Conservation (phyloP, 768 basidiomycete genomes). For the Xerocomus brunneocitrinus region DNA sequence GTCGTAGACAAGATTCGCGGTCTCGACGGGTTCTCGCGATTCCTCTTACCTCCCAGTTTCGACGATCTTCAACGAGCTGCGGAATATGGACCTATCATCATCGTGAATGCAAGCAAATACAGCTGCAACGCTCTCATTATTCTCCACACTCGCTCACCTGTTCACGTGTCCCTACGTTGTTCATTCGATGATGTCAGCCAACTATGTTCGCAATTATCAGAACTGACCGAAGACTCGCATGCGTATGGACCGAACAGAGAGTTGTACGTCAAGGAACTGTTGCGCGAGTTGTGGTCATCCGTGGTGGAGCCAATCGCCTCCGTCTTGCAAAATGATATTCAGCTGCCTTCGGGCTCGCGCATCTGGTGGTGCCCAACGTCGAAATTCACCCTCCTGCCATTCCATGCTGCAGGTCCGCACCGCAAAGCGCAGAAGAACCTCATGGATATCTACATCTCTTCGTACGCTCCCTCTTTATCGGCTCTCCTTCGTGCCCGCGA, state of each 20-base stretch:
- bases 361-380: not conserved
- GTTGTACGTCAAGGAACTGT: not conserved
- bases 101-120: not conserved
- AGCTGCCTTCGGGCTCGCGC: not conserved
- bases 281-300: not conserved
- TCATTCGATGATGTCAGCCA: not conserved
- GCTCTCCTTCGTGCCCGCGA: not conserved
- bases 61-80: not conserved
- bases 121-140: not conserved
- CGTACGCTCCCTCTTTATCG: not conserved
- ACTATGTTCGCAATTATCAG: not conserved
- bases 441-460: not conserved
- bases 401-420: not conserved
- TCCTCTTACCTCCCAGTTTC: not conserved
- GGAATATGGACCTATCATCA: not conserved
- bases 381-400: not conserved
- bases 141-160: not conserved
- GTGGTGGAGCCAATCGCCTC: not conserved
- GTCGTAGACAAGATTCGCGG: not conserved
- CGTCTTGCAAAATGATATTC: not conserved
- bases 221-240: not conserved
- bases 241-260: not conserved
- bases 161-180: not conserved
- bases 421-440: not conserved
- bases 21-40: not conserved